Conservation (phyloP, 495 filamentous ascomycete genomes). For the Penicillium coffeae region DNA sequence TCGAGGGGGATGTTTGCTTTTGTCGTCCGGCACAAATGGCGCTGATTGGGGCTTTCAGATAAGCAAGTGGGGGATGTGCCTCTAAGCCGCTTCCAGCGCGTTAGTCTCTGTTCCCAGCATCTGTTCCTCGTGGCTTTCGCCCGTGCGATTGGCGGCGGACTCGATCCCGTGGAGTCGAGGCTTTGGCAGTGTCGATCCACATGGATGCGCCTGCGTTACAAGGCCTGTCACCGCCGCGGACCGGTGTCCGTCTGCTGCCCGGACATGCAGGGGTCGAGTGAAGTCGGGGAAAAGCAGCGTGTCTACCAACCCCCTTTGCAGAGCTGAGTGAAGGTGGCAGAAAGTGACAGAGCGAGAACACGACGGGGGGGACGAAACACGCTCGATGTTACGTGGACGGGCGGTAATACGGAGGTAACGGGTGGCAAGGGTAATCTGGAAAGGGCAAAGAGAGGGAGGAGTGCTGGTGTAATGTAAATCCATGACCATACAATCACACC, state of each 20-base stretch:
- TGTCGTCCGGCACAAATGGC: neutral
- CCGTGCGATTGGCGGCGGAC: slow-evolving; percentile 14
- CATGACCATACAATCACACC: slow-evolving; percentile 35
- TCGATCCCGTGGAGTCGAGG: slow-evolving; percentile 19
- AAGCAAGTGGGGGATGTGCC: slow-evolving; percentile 26
- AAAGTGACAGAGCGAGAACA: too few relatives aligned
- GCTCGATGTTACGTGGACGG: too few relatives aligned
- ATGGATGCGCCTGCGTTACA: slow-evolving; percentile 11
- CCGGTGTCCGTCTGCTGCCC: slow-evolving; percentile 1
- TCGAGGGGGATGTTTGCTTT: too few relatives aligned
- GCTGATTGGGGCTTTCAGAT: slow-evolving; percentile 21
- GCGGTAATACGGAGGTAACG: too few relatives aligned
- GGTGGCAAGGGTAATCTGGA: too few relatives aligned
- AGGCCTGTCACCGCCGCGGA: slow-evolving; percentile 13
- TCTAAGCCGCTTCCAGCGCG: slow-evolving; percentile 11
- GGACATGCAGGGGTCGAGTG: slow-evolving; percentile 18
- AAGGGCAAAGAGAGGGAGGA: too few relatives aligned
- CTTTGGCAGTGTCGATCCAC: slow-evolving; percentile 8
- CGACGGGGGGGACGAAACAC: too few relatives aligned
- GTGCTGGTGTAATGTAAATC: too few relatives aligned
- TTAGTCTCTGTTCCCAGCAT: slow-evolving; percentile 11
- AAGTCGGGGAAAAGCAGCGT: slow-evolving; percentile 6
- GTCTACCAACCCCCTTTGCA: too few relatives aligned
- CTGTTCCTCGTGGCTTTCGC: neutral
- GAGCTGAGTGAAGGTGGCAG: too few relatives aligned